Base-by-base conservation (phyloP, 371 early-diverging fungal species). In the Dentiscutata heterogama region DNA sequence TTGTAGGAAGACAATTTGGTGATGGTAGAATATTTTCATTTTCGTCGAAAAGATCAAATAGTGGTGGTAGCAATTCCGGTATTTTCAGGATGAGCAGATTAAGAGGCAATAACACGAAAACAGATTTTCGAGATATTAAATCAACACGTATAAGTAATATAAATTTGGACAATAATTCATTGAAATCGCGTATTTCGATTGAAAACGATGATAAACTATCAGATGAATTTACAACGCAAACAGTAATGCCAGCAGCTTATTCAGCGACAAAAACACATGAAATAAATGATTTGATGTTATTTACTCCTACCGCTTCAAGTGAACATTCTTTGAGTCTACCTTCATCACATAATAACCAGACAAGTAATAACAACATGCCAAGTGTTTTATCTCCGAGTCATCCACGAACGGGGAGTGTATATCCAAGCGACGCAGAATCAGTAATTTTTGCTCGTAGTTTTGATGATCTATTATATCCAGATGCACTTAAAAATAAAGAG, bases 21-120 rank as follows among this genome's bases (percentile, higher is more conserved):
- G 70, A 70, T 42, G 70, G 70, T n/a, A 70, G 70, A 70, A 39
- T 70, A n/a, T 70, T 70, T 70, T 70, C 70, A 70, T 39, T 70
- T 70, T 70, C 70, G 46, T 18, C 27, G 31, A 70, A 42, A 39
- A 58, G 22, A 58, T 58, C n/a, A 7, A 20, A 13, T 39, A 22
- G 2, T 16, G n/a, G 3, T 16, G n/a, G 3, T 13, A 39, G 0
- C 11, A 42, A 22, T 39, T 39, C 70, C 1, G 46, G 70, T n/a
- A n/a, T 70, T 70, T 70, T 70, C 42, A 70, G 13, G 22, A 70
- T 70, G 70, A 39, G 39, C 13, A 22, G 8, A 42, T 70, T 70
- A 22, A 70, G 42, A 70, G 18, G 22, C 4, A 42, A 31, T 7
- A 70, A 42, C 11, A 8, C 31, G 5, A 70, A 11, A 16, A 8